Evolutionary conservation across 2,329 filamentous ascomycete species (phyloP).

Genomic region (Ophiostoma montium): DNA sequence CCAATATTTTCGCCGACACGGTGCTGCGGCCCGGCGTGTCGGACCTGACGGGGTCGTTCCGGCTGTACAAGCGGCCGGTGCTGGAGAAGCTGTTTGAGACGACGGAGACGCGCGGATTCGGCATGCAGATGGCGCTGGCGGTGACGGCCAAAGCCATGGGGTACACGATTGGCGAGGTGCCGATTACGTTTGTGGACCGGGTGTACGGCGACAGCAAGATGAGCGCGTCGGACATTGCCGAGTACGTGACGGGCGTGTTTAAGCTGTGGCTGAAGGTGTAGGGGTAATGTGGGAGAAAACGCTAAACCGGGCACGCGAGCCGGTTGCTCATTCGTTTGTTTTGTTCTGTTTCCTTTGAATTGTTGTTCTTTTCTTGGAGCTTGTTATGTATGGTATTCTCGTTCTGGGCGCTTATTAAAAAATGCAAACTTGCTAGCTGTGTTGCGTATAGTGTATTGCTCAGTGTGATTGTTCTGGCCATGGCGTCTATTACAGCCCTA

Average conservation of each 20-base stretch:
- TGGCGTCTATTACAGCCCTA: too few relatives aligned
- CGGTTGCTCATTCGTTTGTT: conserved; percentile 1
- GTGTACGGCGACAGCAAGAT: conserved; percentile 89
- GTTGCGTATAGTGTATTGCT: too few relatives aligned
- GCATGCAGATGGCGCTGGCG: conserved; percentile 99
- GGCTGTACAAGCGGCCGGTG: conserved; percentile 83
- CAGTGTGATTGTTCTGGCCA: too few relatives aligned
- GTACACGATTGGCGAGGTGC: conserved; percentile 84
- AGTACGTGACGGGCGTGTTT: conserved; percentile 81
- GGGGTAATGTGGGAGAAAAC: too few relatives aligned
- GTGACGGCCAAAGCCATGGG: conserved; percentile 94
- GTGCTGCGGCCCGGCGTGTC: conserved; percentile 86
- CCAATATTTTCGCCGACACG: conserved; percentile 92
- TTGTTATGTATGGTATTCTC: background rate
- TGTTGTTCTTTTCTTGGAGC: background rate
- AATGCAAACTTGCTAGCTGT: too few relatives aligned
- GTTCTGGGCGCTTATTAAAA: too few relatives aligned
- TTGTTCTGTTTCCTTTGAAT: background rate
- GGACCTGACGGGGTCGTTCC: conserved; percentile 88
- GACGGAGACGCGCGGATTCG: conserved; percentile 94
- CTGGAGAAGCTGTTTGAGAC: conserved; percentile 79
- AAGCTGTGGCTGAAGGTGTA: conserved; percentile 65
- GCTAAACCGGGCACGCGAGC: too few relatives aligned
- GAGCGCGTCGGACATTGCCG: conserved; percentile 86
- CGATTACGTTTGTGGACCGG: conserved; percentile 90